Evolutionary conservation across 1,284 basidiomycete genomes (phyloP), one percentile per base, ranked within the genome.

Genomic region (Boletus albobrunnescens): DNA sequence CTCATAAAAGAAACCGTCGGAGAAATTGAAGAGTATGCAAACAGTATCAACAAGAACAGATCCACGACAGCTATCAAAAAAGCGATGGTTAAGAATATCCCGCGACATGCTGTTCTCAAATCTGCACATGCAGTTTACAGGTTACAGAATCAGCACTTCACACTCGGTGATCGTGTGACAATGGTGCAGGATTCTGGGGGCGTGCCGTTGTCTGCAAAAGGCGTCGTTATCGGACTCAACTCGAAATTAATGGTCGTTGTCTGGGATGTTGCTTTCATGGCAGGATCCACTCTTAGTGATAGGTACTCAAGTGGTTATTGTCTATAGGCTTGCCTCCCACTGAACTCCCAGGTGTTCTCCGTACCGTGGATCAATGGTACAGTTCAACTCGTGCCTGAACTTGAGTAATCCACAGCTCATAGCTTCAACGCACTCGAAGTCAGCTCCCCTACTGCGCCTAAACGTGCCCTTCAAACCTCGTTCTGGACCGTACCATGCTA

Each of bases 111-210:
- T 1, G 82, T 99, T 2, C 78, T 99, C 51, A 98, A 98, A 67
- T 96, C 96, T 6, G 75, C 84, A 3, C 94, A 99, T 69, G 86
- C 93, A 1, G 76, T 87, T 5, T 94, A 93, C 65, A 85, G 94
- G 17, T 75, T 99, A 12, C 91, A 94, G 58, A 88, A 88, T 45
- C 96, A 99, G 68, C 73, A 70, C n/a, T 99, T 98, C 62, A 72
- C 76, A 1, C 77, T 98, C 3, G 95, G 95, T n/a, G 95, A 99
- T 68, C 81, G 96, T 12, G 94, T 98, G 31, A 87, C 90, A 23
- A 95, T 95, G 86, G 93, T 97, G 2, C 86, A 91, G 56, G 95
- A 99, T 65, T 84, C 90, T 0, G 95, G 95, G n/a, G 84, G 86
- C 20, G 93, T 99, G 0, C 94, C 94, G 0, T 75, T 98, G 10